Evolutionary conservation across 257 asterid genomes (phyloP).

Genomic region (Nicotiana obtusifolia): DNA sequence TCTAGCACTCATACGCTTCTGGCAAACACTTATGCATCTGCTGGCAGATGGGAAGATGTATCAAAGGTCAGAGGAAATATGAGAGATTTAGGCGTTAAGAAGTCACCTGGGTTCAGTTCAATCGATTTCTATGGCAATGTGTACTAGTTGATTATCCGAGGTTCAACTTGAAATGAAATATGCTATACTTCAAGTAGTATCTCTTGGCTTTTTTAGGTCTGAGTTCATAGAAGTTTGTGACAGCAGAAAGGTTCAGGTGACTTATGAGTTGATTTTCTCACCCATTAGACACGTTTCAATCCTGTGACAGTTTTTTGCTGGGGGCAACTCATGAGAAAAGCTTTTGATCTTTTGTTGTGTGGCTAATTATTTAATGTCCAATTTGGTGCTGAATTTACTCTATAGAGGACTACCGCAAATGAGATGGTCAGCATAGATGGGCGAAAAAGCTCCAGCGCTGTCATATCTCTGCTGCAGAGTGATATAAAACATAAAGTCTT

Average conservation of each 20-base stretch:
- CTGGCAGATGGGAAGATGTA: slow-evolving; percentile 73
- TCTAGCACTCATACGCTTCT: slow-evolving; percentile 57
- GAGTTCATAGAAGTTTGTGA: background rate
- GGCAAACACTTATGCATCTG: slow-evolving; percentile 65
- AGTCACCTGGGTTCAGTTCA: slow-evolving; percentile 72
- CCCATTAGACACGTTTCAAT: background rate
- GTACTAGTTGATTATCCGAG: too few relatives aligned
- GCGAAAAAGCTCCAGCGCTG: slow-evolving; percentile 50
- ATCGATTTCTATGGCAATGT: slow-evolving; percentile 26
- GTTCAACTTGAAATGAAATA: too few relatives aligned
- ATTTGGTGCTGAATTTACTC: background rate
- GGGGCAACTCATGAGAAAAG: background rate
- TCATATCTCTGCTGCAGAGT: slow-evolving; percentile 45
- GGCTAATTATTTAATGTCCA: background rate
- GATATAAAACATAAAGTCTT: slow-evolving; percentile 24
- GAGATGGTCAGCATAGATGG: slow-evolving; percentile 84
- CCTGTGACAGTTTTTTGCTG: too few relatives aligned
- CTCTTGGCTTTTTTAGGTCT: background rate
- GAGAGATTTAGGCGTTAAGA: slow-evolving; percentile 37
- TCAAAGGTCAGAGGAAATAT: slow-evolving; percentile 42
- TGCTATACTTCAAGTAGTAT: background rate
- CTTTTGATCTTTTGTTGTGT: background rate
- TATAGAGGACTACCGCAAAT: background rate
- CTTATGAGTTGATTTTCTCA: background rate
- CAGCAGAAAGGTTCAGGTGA: background rate